A percentile compares a stretch with the other conserved stretches of the same genome.
Conservation (phyloP, 176 grass and related monocot species). For the Lolium rigidum region DNA sequence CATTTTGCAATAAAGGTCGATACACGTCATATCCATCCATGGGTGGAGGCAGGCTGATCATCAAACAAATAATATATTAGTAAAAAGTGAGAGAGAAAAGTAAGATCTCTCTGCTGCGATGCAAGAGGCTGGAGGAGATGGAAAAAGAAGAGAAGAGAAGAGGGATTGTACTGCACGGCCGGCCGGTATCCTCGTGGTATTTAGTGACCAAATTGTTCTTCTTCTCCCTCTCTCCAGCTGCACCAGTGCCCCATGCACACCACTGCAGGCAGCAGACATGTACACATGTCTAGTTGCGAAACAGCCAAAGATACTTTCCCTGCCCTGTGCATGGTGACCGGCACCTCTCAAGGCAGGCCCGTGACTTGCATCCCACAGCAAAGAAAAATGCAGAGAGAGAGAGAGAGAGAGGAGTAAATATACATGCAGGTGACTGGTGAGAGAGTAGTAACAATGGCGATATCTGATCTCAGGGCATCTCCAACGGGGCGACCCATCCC, state of each 20-base stretch:
- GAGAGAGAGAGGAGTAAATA: constrained; percentile 21
- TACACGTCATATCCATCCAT: background rate
- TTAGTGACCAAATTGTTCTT: constrained; percentile 74
- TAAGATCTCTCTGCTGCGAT: background rate
- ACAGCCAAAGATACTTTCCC: constrained; percentile 57
- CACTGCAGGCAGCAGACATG: constrained; percentile 6
- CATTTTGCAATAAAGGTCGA: constrained; percentile 38
- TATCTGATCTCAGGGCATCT: constrained; percentile 31
- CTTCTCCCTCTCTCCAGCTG: background rate
- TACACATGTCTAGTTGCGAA: constrained; percentile 40
- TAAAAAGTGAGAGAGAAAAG: background rate
- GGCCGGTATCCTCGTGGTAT: constrained; percentile 64
- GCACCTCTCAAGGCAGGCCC: constrained; percentile 61
- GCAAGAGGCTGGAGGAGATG: background rate
- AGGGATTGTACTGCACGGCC: constrained; percentile 46
- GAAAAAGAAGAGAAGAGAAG: constrained; percentile 25
- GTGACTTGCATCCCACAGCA: constrained; percentile 59
- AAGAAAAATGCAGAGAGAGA: background rate
- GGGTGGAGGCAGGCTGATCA: background rate
- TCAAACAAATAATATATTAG: background rate
- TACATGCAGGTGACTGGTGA: background rate
- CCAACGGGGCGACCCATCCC: no score
- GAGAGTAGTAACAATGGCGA: constrained; percentile 33
- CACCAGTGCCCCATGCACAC: background rate
- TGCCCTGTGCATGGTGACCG: constrained; percentile 38